A percentile compares a stretch with the other conserved stretches of the same genome.
These are phyloP conservation scores for Hypomyces rosellus DNA, from an alignment of 2,329 filamentous ascomycete species.

Conservation along the genomic window DNA sequence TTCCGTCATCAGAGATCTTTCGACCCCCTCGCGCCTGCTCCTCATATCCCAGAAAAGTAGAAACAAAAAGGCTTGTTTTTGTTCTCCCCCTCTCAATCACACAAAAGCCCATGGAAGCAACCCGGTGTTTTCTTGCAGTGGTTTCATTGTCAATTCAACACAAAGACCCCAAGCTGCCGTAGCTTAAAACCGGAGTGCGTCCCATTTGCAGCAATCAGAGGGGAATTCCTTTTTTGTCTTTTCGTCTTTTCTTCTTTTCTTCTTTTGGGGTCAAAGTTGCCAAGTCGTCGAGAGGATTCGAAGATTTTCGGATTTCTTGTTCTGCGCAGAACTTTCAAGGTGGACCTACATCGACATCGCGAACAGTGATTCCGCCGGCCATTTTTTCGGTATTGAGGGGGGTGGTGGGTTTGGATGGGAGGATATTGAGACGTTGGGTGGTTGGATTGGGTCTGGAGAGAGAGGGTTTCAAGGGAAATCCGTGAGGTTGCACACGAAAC, in stretches of 20 bases:
- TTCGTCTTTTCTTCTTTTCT: conserved; percentile 3
- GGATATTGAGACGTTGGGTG: conserved; percentile 25
- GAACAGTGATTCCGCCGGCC: conserved; percentile 72
- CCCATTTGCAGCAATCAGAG: conserved; percentile 9
- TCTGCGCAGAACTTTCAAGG: conserved; percentile 19
- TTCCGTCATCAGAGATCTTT: conserved; percentile 69
- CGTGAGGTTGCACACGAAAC: conserved; percentile 16
- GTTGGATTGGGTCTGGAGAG: conserved; percentile 20
- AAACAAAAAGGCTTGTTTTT: not conserved
- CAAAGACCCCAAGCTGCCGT: not conserved
- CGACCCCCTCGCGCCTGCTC: conserved; percentile 70
- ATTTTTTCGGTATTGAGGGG: conserved; percentile 58
- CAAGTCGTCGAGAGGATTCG: conserved; percentile 16
- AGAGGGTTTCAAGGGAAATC: conserved; percentile 19
- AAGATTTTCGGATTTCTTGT: conserved; percentile 2
- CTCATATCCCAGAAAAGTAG: conserved; percentile 24
- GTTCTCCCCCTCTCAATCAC: no score
- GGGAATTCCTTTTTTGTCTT: not conserved
- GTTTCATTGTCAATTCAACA: conserved; percentile 1
- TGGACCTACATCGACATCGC: conserved; percentile 74
- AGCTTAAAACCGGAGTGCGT: not conserved
- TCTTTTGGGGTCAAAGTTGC: conserved; percentile 14
- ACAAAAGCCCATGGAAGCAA: no score
- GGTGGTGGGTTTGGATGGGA: conserved; percentile 16
- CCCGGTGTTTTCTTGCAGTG: not conserved